phyloP scores from a whole-genome alignment of 257 asterid genomes.

The Dorcoceras hygrometricum region DNA sequence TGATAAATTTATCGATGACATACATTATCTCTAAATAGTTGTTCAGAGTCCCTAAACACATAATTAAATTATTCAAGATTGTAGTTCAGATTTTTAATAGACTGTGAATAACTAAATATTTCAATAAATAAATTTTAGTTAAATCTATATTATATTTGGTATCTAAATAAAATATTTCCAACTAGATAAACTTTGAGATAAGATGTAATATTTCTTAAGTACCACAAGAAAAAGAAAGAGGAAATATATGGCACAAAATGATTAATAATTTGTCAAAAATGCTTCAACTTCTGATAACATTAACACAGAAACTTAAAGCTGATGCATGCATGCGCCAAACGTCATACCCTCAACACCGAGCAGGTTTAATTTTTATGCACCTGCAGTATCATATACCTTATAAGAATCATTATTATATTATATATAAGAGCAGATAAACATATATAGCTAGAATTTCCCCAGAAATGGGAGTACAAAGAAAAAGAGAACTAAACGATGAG shows the following conservation, averaged over 20 bases:
- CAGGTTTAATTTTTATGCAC: background rate
- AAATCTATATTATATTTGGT: too few species aligned
- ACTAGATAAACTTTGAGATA: too few species aligned
- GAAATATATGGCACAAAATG: background rate
- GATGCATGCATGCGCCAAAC: slow-evolving; percentile 14
- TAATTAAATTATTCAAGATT: too few species aligned
- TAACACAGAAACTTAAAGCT: background rate
- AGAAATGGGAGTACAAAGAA: background rate
- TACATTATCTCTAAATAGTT: too few species aligned
- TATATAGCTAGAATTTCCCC: background rate
- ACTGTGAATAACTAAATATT: too few species aligned
- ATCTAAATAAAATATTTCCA: too few species aligned
- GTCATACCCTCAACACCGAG: background rate
- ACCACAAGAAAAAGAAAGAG: background rate
- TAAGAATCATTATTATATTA: too few species aligned
- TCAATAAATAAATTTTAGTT: too few species aligned
- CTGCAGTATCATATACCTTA: background rate
- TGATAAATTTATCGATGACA: too few species aligned
- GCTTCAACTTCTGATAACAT: slow-evolving; percentile 11
- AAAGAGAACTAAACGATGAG: background rate
- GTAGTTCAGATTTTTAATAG: too few species aligned
- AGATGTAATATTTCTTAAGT: too few species aligned
- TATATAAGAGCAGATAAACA: background rate
- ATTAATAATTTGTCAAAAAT: background rate
- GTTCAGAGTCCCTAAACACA: too few species aligned